Percentiles rank a stretch among this genome's conserved stretches.
Conservation (phyloP, 2,329 filamentous ascomycete species). For the Sarocladium oryzae region DNA sequence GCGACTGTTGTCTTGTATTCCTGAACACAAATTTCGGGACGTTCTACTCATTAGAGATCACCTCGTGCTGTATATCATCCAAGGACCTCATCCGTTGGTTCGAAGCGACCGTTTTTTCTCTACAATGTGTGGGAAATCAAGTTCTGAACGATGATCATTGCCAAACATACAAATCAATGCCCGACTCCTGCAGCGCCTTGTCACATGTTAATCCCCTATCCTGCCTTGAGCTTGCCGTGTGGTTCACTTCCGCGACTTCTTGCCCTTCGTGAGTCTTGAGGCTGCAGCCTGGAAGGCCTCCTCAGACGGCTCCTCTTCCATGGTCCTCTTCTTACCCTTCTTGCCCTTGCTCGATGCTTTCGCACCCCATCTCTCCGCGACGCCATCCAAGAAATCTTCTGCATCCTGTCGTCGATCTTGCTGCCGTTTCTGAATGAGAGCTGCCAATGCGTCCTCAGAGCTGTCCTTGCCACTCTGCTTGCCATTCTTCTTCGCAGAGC, state of each 20-base stretch:
- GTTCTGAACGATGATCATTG: no score
- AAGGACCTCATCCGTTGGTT: no score
- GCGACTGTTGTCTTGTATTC: no score
- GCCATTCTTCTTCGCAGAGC: conserved; percentile 27
- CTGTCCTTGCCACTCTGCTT: conserved; percentile 30
- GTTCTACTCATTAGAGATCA: no score
- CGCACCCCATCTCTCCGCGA: conserved; percentile 70
- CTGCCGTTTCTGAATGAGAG: conserved; percentile 68
- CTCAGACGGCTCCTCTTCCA: conserved; percentile 59
- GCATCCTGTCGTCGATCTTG: conserved; percentile 42
- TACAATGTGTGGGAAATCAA: no score
- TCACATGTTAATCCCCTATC: neutral
- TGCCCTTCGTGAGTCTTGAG: conserved; percentile 37
- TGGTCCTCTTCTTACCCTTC: conserved; percentile 45
- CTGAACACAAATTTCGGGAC: no score
- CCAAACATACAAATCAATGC: neutral
- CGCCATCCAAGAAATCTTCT: conserved; percentile 57
- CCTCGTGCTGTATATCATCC: no score
- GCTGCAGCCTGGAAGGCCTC: conserved; percentile 55
- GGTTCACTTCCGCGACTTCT: conserved; percentile 11
- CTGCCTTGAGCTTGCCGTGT: neutral
- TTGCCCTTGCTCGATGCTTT: conserved; percentile 29
- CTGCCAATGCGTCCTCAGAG: conserved; percentile 55
- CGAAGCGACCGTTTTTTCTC: no score
- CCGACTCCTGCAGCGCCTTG: neutral